Evolutionary conservation across 805 yeast species (phyloP), one percentile per base, ranked within the genome.

Genomic region (Phaffomyces thermotolerans): DNA sequence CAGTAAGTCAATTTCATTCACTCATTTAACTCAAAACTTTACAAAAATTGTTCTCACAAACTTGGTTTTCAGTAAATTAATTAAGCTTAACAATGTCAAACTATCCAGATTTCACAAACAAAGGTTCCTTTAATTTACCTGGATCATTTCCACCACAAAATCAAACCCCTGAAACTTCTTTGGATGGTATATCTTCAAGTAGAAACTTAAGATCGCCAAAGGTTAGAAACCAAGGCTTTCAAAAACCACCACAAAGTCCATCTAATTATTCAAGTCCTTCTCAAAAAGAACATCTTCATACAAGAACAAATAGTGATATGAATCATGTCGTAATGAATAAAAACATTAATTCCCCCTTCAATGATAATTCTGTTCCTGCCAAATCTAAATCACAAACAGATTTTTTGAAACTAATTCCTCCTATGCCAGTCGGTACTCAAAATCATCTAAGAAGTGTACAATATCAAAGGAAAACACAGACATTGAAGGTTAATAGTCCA

Each of bases 351-450:
- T 27, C 29, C 10, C 23, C 37, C 4, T 20, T 23, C 12, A 32
- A 13, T 5, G 18, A n/a, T 9, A 31, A 15, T 10, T 1, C 8
- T 4, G 6, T 35, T 13, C 40, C 34, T 14, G 10, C 23, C 23
- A 29, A 34, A 30, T 18, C 44, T 9, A 30, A 36, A 30, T 20
- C 51, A 4, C 48, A 45, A 13, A 30, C 56, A 4, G 50, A 58
- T 34, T 60, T 57, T 39, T 40, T 54, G 35, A 54, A 48, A 37
- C 47, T 56, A 34, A 60, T 59, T 18, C 63, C 65, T 8, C 65
- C 64, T 7, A 49, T 52, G 48, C 59, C 59, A 2, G 48, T 46
- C 22, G 40, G 34, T 35, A 37, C 37, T 33, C 41, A 43, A 17
- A 45, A 35, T 6, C 37, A 37, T 12, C 22, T 15, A 33, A 13